Base-by-base conservation (phyloP, 2,329 filamentous ascomycete species). In the Aquanectria penicillioides region DNA sequence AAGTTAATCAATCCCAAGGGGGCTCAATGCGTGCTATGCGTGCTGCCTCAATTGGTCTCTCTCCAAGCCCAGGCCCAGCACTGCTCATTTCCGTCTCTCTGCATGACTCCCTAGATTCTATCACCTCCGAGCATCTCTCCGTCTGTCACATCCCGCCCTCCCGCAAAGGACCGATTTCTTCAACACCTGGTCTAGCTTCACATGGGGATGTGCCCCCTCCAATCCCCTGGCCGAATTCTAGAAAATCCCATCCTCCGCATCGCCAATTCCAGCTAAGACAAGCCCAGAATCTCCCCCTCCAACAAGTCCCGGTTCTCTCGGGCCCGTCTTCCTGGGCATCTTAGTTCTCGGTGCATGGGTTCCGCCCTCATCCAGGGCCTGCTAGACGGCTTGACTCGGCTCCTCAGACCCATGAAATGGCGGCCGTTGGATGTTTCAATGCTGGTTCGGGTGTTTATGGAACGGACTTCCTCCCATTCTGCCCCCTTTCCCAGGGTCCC, bases 361-460 rank as follows among this genome's bases (percentile, higher is more conserved):
- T 26, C 36, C 37, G 17, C 33, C 18, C 8, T 44, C 20, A 33
- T 10, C 23, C 37, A 34, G 13, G n/a, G n/a, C 33, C 33, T 33
- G 44, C 41, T 17, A 13, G 10, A 34, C 51, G 34, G 51, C 51
- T 41, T 55, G 33, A 41, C 51, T 55, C 43, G 43, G 51, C 51
- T 48, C 28, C 51, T 23, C 38, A 31, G 26, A 47, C 29, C 43
- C 29, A 34, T 25, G 28, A 23, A 15, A 37, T 28, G 26, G 40
- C 28, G 17, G 22, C 55, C 25, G 56, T 62, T 50, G 41, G 54
- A 43, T 52, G 38, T 29, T 52, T 33, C 54, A 44, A 61, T 28
- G 22, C 49, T 26, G 48, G 34, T 34, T 59, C 57, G 37, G 58
- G 47, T 54, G 52, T 43, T 62, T 57, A 57, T 65, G 56, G 55